phyloP scores from a whole-genome alignment of 2,329 filamentous ascomycete species.

The Cladorrhinum sp. region DNA sequence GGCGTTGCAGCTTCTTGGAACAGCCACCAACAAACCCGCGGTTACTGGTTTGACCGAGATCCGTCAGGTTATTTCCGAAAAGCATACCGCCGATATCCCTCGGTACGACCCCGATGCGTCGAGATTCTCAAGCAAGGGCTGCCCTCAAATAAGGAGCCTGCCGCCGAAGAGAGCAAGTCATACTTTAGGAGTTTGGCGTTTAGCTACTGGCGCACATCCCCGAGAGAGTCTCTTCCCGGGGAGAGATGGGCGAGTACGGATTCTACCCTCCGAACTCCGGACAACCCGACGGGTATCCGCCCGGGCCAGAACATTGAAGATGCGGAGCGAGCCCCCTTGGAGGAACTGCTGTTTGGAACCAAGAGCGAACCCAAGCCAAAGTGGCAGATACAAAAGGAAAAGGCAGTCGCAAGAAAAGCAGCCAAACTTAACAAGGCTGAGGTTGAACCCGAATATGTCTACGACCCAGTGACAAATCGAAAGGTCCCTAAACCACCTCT shows the following conservation, averaged over 20 bases:
- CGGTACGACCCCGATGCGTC: conserved; percentile 44
- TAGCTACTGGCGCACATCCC: conserved; percentile 36
- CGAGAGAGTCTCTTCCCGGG: conserved; percentile 10
- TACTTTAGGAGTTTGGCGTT: conserved; percentile 42
- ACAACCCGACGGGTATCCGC: conserved; percentile 38
- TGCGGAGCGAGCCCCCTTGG: conserved; percentile 43
- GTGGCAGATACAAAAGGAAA: conserved; percentile 11
- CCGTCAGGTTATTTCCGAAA: conserved; percentile 41
- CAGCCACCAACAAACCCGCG: conserved; percentile 43
- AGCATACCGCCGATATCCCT: conserved; percentile 42
- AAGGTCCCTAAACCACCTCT: conserved; percentile 35
- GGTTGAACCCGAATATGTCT: background rate
- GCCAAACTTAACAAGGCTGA: too few relatives aligned
- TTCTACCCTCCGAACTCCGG: conserved; percentile 32
- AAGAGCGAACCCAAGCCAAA: background rate
- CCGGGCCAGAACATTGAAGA: conserved; percentile 44
- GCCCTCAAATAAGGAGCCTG: conserved; percentile 43
- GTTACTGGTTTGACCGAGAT: conserved; percentile 46
- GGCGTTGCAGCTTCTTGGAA: too few relatives aligned
- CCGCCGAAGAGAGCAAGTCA: conserved; percentile 35
- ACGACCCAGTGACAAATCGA: conserved; percentile 58
- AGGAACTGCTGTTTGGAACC: conserved; percentile 41
- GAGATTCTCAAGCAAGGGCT: conserved; percentile 44
- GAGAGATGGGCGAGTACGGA: conserved; percentile 37
- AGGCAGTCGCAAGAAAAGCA: background rate